Conservation (phyloP, 208 protist genomes). For the Crithidia acanthocephali region DNA sequence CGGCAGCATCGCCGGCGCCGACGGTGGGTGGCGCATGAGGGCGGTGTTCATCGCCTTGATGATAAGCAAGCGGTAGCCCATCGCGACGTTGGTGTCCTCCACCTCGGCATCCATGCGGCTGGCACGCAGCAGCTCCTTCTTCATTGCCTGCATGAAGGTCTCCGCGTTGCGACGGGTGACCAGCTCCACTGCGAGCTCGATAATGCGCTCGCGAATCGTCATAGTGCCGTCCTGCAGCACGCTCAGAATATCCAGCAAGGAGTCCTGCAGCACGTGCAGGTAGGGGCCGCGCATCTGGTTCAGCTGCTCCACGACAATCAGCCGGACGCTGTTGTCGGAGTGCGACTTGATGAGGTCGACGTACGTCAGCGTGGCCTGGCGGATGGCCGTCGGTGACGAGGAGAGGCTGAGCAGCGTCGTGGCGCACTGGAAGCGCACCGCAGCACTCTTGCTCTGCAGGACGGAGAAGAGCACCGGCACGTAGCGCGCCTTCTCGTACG, state of each 20-base stretch:
- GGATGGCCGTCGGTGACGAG: slow-evolving; percentile 95
- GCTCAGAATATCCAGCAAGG: slow-evolving; percentile 96
- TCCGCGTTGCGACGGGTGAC: slow-evolving; percentile 94
- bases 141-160: slow-evolving; percentile 93
- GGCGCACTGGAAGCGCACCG: slow-evolving; percentile 97
- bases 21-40: slow-evolving; percentile 89
- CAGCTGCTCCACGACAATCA: slow-evolving; percentile 98
- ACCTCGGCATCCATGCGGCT: slow-evolving; percentile 59
- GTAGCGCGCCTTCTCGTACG: slow-evolving; percentile 93
- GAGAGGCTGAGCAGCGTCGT: slow-evolving; percentile 95
- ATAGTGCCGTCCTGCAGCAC: slow-evolving; percentile 90
- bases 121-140: slow-evolving; percentile 93
- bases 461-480: slow-evolving; percentile 96
- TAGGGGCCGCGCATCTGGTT: slow-evolving; percentile 87
- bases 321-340: slow-evolving; percentile 98
- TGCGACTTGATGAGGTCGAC: slow-evolving; percentile 95
- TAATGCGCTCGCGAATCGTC: slow-evolving; percentile 95
- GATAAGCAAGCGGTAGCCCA: slow-evolving; percentile 78
- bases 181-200: slow-evolving; percentile 94
- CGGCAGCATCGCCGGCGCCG: slow-evolving; percentile 78
- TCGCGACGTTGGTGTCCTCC: slow-evolving; percentile 58
- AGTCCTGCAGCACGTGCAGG: slow-evolving; percentile 92
- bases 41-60: slow-evolving; percentile 94
- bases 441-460: slow-evolving; percentile 91
- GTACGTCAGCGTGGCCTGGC: slow-evolving; percentile 91